Percentiles rank a stretch among this genome's conserved stretches.
phyloP scores from a whole-genome alignment of 805 yeast species.

The Saccharomycopsis fibuligera region DNA sequence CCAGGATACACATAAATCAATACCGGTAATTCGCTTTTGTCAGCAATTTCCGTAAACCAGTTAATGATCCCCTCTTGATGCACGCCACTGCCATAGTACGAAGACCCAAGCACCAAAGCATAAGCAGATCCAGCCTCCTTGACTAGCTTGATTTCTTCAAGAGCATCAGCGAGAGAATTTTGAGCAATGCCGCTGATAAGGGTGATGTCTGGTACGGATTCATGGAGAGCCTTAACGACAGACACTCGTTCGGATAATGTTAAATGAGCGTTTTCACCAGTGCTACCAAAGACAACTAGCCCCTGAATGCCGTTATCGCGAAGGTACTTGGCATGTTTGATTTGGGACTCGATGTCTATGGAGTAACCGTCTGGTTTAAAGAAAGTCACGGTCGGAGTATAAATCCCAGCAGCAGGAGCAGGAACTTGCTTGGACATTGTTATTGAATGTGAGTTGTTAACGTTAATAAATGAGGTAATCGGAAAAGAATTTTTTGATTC shows the following conservation, averaged over 20 bases:
- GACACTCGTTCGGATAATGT: constrained; percentile 39
- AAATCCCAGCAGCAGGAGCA: constrained; percentile 35
- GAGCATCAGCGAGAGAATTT: constrained; percentile 38
- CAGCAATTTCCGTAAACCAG: constrained; percentile 37
- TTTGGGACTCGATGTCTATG: constrained; percentile 40
- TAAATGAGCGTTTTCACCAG: constrained; percentile 50
- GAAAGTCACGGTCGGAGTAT: constrained; percentile 51
- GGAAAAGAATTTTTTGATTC: no score
- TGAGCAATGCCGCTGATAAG: constrained; percentile 46
- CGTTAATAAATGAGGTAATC: no score
- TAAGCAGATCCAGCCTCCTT: constrained; percentile 35
- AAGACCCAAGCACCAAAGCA: constrained; percentile 39
- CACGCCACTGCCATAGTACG: constrained; percentile 42
- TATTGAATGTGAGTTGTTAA: not conserved
- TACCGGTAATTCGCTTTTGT: constrained; percentile 33
- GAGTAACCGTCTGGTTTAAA: constrained; percentile 37
- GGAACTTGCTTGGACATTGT: not conserved
- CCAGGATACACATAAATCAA: constrained; percentile 40
- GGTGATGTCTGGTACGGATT: constrained; percentile 35
- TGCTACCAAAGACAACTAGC: constrained; percentile 44
- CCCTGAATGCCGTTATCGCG: constrained; percentile 42
- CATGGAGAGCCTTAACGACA: constrained; percentile 30
- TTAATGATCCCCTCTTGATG: constrained; percentile 42
- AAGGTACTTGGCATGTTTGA: constrained; percentile 38
- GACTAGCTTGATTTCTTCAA: constrained; percentile 34